A percentile compares a stretch with the other conserved stretches of the same genome.
phyloP scores from a whole-genome alignment of 2,329 filamentous ascomycete genomes.

The Fragosphaeria purpurea region DNA sequence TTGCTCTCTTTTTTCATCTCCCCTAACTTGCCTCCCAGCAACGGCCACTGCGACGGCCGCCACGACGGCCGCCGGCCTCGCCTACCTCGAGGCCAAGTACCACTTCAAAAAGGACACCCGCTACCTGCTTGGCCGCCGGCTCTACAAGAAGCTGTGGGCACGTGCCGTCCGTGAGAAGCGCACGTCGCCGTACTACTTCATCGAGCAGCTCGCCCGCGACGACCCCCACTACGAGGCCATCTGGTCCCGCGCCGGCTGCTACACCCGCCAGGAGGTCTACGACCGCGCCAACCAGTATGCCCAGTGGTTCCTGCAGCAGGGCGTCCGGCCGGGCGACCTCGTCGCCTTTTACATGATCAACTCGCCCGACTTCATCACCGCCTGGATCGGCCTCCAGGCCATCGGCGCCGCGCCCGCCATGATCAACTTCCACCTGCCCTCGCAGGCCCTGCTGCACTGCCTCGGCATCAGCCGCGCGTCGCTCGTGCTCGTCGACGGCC shows the following conservation, averaged over 20 bases:
- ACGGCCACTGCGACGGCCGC: slow-evolving; percentile 14
- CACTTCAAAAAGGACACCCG: slow-evolving; percentile 53
- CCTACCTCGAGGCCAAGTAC: slow-evolving; percentile 61
- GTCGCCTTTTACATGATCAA: slow-evolving; percentile 60
- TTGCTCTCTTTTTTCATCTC: background rate
- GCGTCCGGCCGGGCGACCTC: slow-evolving; percentile 48
- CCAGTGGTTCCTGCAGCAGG: slow-evolving; percentile 49
- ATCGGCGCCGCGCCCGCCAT: slow-evolving; percentile 60
- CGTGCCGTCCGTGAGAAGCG: slow-evolving; percentile 42
- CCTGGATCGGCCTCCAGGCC: slow-evolving; percentile 54
- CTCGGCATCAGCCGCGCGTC: slow-evolving; percentile 46
- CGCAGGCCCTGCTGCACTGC: slow-evolving; percentile 55
- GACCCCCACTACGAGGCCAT: slow-evolving; percentile 48
- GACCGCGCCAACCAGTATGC: slow-evolving; percentile 50
- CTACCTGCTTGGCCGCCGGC: slow-evolving; percentile 31
- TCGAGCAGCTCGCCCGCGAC: slow-evolving; percentile 45
- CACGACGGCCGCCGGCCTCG: slow-evolving; percentile 27
- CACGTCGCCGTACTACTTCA: slow-evolving; percentile 54
- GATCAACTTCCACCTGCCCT: slow-evolving; percentile 60
- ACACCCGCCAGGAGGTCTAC: slow-evolving; percentile 48
- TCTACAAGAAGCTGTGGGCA: slow-evolving; percentile 32
- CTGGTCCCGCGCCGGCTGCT: slow-evolving; percentile 55
- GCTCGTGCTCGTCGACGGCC: slow-evolving; percentile 49
- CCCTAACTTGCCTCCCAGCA: slow-evolving; percentile 2
- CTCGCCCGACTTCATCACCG: slow-evolving; percentile 55